Evolutionary conservation across 139 green algal species (phyloP), one percentile per base, ranked within the genome.

Genomic region (Bryopsis sp.): DNA sequence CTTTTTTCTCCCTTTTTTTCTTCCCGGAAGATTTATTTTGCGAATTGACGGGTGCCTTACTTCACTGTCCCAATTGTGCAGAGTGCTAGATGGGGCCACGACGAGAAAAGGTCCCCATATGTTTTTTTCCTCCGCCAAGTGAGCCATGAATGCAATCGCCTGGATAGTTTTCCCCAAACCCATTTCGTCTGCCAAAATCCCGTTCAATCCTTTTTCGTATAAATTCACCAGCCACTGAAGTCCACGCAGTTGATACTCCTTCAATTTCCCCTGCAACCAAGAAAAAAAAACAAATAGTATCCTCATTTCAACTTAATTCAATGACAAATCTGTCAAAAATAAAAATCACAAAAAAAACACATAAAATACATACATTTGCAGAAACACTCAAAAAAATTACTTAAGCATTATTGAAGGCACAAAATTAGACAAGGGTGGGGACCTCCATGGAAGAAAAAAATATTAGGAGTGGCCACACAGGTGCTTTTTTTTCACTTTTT

Each of bases 161-260:
- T 85, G 80, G 31, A 83, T 61, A 6, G 80, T 85, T 68, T 88
- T 88, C 62, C 82, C 82, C 24, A 88, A 78, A 0, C 82, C 82
- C 87, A 93, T 93, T 67, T 93, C 87, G 34, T 94, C 87, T 8
- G 86, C 87, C 37, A 94, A 66, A 2, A 93, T 93, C 11, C 78
- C 82, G 5, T 83, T 85, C 46, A 84, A 43, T 28, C 75, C 70
- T 71, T 87, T 74, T 33, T 77, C 58, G 50, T 84, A 84, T 34
- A 90, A 68, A 64, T 83, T 84, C 39, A 68, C 70, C 48, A 90
- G 76, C 76, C 81, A 87, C 62, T 84, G 81, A 47, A 87, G 60
- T 26, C 81, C 81, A 47, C 78, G 72, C 3, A 86, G 57, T 70
- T 87, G 81, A 68, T 87, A 87, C 61, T 61, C 69, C 73, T 84